These are phyloP conservation scores for Rhexocercosporidium sp. DNA, from an alignment of 2,329 filamentous ascomycete species.

Conservation along the genomic window DNA sequence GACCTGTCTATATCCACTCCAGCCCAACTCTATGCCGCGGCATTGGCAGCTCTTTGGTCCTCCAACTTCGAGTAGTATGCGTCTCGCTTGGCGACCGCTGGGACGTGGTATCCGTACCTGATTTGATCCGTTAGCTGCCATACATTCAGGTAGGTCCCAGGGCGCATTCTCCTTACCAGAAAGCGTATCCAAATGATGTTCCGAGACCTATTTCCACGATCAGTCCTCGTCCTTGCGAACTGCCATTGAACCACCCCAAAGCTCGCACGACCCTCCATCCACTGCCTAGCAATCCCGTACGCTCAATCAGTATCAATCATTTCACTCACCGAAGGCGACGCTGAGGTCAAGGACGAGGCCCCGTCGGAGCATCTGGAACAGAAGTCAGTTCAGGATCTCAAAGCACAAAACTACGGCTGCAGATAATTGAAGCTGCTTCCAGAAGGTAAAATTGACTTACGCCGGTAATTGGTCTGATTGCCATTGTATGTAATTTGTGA, in stretches of 20 bases:
- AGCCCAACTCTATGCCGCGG: slow-evolving; percentile 31
- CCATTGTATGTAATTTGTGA: slow-evolving; percentile 38
- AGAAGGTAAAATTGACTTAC: slow-evolving; percentile 34
- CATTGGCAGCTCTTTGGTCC: slow-evolving; percentile 44
- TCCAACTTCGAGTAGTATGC: slow-evolving; percentile 49
- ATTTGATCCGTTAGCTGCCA: slow-evolving; percentile 15
- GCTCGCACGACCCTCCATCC: not conserved
- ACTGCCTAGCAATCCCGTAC: not conserved
- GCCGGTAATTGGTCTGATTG: slow-evolving; percentile 46
- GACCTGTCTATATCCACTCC: slow-evolving; percentile 9
- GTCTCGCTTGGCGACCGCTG: slow-evolving; percentile 47
- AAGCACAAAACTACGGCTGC: slow-evolving; percentile 14
- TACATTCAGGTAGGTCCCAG: not conserved
- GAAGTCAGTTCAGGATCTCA: slow-evolving; percentile 37
- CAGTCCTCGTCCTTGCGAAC: slow-evolving; percentile 14
- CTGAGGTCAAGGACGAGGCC: slow-evolving; percentile 62
- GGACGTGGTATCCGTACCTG: slow-evolving; percentile 50
- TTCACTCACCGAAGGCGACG: slow-evolving; percentile 57
- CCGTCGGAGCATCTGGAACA: slow-evolving; percentile 60
- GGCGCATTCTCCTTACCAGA: slow-evolving; percentile 53
- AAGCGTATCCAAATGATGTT: slow-evolving; percentile 56
- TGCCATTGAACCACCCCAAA: not conserved
- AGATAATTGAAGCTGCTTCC: not conserved
- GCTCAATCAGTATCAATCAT: not conserved
- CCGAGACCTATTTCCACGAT: slow-evolving; percentile 53